These are phyloP conservation scores for Cryptosporidium ubiquitum DNA, from an alignment of 169 alveolate genomes.

Conservation along the genomic window DNA sequence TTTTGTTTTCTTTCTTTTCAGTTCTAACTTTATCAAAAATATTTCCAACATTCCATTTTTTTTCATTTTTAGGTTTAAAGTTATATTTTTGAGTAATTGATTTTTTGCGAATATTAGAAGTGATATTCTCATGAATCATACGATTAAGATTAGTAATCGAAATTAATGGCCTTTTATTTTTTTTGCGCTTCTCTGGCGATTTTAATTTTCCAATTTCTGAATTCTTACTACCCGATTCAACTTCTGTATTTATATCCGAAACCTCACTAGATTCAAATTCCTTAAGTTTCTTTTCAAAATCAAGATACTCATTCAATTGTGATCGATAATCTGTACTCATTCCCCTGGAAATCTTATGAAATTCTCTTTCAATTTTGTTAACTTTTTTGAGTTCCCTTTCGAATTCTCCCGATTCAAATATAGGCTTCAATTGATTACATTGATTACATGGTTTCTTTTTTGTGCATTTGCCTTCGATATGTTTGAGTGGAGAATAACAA, in stretches of 20 bases:
- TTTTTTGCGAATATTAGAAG: too few relatives aligned
- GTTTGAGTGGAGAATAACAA: background rate
- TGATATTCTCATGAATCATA: background rate
- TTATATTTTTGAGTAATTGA: too few relatives aligned
- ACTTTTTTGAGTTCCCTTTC: conserved; percentile 1
- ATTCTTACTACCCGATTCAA: background rate
- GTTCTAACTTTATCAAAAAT: too few relatives aligned
- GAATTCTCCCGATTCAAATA: background rate
- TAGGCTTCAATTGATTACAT: background rate
- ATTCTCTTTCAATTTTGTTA: background rate
- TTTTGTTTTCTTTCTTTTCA: background rate
- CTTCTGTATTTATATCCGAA: background rate
- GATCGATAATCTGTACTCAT: background rate
- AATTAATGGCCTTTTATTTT: background rate
- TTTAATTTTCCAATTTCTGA: background rate
- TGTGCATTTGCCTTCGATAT: background rate
- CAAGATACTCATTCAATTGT: background rate
- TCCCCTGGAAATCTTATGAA: background rate
- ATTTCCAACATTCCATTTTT: too few relatives aligned
- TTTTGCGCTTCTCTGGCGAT: background rate
- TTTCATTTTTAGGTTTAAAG: background rate
- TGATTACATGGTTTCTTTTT: background rate
- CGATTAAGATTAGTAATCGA: background rate
- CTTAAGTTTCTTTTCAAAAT: background rate
- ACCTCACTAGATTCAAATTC: background rate